phyloP scores from a whole-genome alignment of 352 stramenopile species.

The Pythium utonaiense region DNA sequence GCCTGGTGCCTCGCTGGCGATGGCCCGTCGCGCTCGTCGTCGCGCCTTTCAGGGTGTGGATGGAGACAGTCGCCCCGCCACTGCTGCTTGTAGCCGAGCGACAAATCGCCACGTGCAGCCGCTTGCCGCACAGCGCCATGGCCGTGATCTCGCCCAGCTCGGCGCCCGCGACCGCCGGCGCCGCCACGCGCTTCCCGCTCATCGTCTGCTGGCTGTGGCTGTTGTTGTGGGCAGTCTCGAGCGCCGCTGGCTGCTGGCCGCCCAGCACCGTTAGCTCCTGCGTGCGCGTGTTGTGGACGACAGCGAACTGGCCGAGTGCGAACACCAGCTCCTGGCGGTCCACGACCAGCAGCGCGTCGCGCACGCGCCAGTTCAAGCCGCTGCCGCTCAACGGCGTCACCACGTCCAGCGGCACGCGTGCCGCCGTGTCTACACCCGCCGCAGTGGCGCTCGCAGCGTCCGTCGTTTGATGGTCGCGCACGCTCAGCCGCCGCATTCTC shows the following conservation, averaged over 20 bases:
- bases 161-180: background rate
- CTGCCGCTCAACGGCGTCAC: conserved; percentile 38
- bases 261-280: conserved; percentile 58
- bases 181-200: background rate
- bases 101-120: conserved; percentile 49
- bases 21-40: background rate
- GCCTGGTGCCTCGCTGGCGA: conserved; percentile 8
- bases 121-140: conserved; percentile 60
- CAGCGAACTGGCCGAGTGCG: conserved; percentile 58
- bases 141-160: conserved; percentile 64
- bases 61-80: conserved; percentile 17
- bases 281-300: conserved; percentile 59
- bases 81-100: conserved; percentile 26
- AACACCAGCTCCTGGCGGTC: conserved; percentile 61
- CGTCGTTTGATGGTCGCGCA: background rate
- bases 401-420: conserved; percentile 17
- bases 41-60: conserved; percentile 21
- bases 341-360: conserved; percentile 52
- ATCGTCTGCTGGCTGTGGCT: background rate
- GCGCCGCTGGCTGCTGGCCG: conserved; percentile 22
- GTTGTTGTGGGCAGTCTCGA: background rate
- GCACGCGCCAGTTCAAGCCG: conserved; percentile 45
- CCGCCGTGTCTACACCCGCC: conserved; percentile 12
- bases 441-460: background rate
- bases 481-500: conserved; percentile 4